Evolutionary conservation across 1,284 basidiomycete genomes (phyloP), one percentile per base, ranked within the genome.

Genomic region (Cutaneotrichosporon sp.): DNA sequence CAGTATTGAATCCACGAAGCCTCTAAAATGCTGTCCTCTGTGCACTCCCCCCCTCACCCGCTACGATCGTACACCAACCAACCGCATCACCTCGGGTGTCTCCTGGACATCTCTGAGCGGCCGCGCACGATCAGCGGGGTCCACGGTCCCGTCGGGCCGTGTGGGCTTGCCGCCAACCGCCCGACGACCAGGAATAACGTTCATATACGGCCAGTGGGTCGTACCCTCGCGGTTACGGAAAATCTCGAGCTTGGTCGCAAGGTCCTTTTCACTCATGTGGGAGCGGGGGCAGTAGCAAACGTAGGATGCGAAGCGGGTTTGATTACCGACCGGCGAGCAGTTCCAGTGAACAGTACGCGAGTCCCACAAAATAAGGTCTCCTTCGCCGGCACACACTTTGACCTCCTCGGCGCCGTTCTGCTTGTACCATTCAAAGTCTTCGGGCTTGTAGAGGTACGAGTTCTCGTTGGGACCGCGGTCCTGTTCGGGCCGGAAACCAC

Each of bases 291-390:
- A 57, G 26, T 60, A 59, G 42, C 61, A 60, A 3, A 65, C 61
- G 22, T 65, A 65, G 3, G 55, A 52, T 4, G 44, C 57, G 44
- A 65, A 65, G 4, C 63, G 51, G 1, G 63, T 65, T 49, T 65
- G 63, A 12, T 17, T n/a, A 2, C 64, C 60, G 9, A 42, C 29
- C 0, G 64, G 64, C 14, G 56, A 57, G 7, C 51, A 41, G 43
- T 65, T 65, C 63, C 63, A 63, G 50, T 65, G 63, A 14, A 65
- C 53, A 24, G 63, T 65, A 19, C 63, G 46, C 20, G 58, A 61
- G 48, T 64, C 63, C 63, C 63, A 62, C n/a, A 64, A 35, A 22
- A 64, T 61, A 3, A 64, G 29, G 46, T 59, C 62, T 9, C 62
- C 62, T 20, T 49, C 47, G 3, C 41, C 43, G 3, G 62, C 60